These are phyloP conservation scores for Verticillium zaregamsianum DNA, from an alignment of 2,329 filamentous ascomycete genomes.

Conservation along the genomic window DNA sequence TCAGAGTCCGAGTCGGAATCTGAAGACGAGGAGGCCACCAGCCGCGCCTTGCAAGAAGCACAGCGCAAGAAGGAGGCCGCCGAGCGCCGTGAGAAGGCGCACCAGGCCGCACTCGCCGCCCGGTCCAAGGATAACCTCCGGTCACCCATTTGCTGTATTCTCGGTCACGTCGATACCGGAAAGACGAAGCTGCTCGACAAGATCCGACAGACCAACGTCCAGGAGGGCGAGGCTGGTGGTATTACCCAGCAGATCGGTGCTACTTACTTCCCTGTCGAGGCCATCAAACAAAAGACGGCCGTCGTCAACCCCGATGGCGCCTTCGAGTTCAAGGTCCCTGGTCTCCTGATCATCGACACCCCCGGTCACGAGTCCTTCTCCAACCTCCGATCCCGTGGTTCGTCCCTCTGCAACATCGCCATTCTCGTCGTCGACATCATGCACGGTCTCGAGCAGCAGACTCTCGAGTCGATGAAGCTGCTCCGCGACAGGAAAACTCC, in stretches of 20 bases:
- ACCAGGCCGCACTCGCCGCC: conserved; percentile 86
- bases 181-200: conserved; percentile 99
- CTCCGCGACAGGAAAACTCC: conserved; percentile 92
- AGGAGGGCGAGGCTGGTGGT: conserved; percentile 98
- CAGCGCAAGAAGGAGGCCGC: conserved; percentile 85
- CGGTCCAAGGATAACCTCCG: conserved; percentile 91
- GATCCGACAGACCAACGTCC: conserved; percentile 96
- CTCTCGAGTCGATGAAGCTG: conserved; percentile 92
- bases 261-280: conserved; percentile 96
- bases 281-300: conserved; percentile 84
- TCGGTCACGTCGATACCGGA: conserved; percentile 98
- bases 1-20: conserved; percentile 60
- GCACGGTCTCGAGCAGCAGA: conserved; percentile 98
- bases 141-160: conserved; percentile 98
- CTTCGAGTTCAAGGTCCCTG: conserved; percentile 97
- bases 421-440: conserved; percentile 99
- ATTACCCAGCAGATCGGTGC: conserved; percentile 99
- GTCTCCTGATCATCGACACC: conserved; percentile 94
- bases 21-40: conserved; percentile 71
- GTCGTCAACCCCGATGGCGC: conserved; percentile 87
- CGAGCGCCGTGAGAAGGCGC: conserved; percentile 81
- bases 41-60: conserved; percentile 50
- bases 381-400: conserved; percentile 93
- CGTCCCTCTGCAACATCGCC: conserved; percentile 97
- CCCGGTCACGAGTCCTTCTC: conserved; percentile 99